Evolutionary conservation across 768 basidiomycete species (phyloP), one percentile per base, ranked within the genome.

Genomic region (Porphyrellus cyaneotinctus): DNA sequence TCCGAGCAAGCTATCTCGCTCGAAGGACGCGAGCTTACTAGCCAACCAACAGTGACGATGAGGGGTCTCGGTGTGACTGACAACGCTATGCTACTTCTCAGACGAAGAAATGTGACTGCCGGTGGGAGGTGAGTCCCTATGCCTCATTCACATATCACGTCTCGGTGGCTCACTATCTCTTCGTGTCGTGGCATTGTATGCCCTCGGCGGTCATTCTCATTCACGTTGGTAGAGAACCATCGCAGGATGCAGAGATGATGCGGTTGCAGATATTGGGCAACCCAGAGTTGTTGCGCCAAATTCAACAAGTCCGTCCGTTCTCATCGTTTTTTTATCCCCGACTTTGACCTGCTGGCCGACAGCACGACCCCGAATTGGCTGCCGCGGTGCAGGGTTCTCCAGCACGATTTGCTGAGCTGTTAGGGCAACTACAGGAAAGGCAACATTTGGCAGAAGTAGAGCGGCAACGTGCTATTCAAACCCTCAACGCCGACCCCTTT

Each of bases 241-340:
- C 85, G 59, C 87, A 86, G 56, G 92, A 95, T 59, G 72, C 88
- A 26, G 95, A 98, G 70, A 88, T 86, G 81, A 91, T 93, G 84
- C 80, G 95, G 15, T 72, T 95, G 23, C 92, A 93, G 59, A 65
- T 95, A 15, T 74, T 98, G 13, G 91, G 94, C 4, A 81, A 97
- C 70, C 93, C 93, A 5, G 61, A 74, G 0, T 70, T 97, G 43
- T 87, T 97, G 87, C 68, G 73, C 14, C 81, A 89, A 64, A 64
- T 98, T 18, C 81, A 78, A 53, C 71, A 79, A 59, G 94, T 90
- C 18, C 38, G 51, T 56, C 9, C 24, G 1, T 39, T 47, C 44
- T 26, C 1, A n/a, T 10, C 23, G 14, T 22, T 28, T 13, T 18
- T 47, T 30, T 38, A 17, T 6, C 17, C 47, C 39, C 32, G n/a